Base-by-base conservation (phyloP, 495 filamentous ascomycete genomes). In the Jackrogersella minutella region DNA sequence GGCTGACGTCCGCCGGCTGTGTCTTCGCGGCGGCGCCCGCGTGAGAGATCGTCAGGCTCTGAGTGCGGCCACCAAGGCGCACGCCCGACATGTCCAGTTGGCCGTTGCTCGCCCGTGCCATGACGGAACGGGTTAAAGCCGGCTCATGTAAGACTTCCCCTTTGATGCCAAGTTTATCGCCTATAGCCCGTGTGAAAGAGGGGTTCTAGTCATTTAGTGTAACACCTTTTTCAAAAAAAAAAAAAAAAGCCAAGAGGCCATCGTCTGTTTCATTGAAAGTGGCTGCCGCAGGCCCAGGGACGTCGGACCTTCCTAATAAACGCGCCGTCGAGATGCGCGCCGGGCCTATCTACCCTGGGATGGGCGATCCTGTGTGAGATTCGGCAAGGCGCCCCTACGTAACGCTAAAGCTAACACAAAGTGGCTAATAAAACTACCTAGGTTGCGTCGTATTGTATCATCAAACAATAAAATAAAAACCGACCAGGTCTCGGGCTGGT, bases 301-400 rank as follows among this genome's bases (percentile, higher is more conserved):
- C n/a, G n/a, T n/a, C n/a, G n/a, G n/a, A n/a, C n/a, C n/a, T n/a
- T n/a, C n/a, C n/a, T n/a, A n/a, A n/a, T n/a, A n/a, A n/a, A n/a
- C n/a, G n/a, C n/a, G n/a, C n/a, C n/a, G n/a, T n/a, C n/a, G n/a
- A n/a, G n/a, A n/a, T n/a, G n/a, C n/a, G 33, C 33, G 11, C 33
- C 33, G 33, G 6, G 6, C 11, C 24, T n/a, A 14, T 5, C 17
- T 51, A 52, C 14, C n/a, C 49, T 22, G 36, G 31, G 8, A 3
- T 22, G 30, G n/a, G 19, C 49, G 49, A 52, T 52, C 49, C 49
- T 52, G 22, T 6, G 16, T 52, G 30, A 52, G 49, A 52, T 52
- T 52, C 49, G 30, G 49, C 4, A 52, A 52, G n/a, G 49, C 49
- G 49, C 21, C 49, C 19, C 19, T 22, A 4, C 10, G 10, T 52